A percentile compares a stretch with the other conserved stretches of the same genome.
Conservation (phyloP, 805 yeast genomes). For the Starmerella gropengiesseri region DNA sequence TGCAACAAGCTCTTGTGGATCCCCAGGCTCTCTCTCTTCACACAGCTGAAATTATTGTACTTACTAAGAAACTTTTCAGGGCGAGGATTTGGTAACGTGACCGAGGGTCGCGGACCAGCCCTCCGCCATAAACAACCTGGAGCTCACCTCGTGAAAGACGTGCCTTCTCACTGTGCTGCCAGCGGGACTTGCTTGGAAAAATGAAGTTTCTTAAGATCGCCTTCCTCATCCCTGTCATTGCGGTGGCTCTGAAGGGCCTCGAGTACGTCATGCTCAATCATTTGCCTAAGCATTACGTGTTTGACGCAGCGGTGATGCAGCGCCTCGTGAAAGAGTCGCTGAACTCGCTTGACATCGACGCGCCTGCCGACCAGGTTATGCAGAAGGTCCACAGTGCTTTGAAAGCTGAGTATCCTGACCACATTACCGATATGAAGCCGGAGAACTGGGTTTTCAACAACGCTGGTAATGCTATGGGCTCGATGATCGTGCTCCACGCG, state of each 20-base stretch:
- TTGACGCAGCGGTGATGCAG: slow-evolving; percentile 56
- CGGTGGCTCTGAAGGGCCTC: slow-evolving; percentile 19
- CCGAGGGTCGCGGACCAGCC: no score
- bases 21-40: neutral
- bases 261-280: slow-evolving; percentile 21
- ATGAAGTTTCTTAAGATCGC: slow-evolving; percentile 14
- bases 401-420: slow-evolving; percentile 56
- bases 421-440: slow-evolving; percentile 57
- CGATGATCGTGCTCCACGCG: slow-evolving; percentile 90
- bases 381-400: slow-evolving; percentile 38
- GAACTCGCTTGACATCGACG: slow-evolving; percentile 41
- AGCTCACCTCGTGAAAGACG: no score
- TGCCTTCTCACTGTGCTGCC: no score
- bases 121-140: no score
- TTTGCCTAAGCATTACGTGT: slow-evolving; percentile 61
- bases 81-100: neutral
- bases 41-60: neutral
- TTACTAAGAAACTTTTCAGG: slow-evolving; percentile 3
- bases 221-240: slow-evolving; percentile 17
- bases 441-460: slow-evolving; percentile 94
- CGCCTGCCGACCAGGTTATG: slow-evolving; percentile 22
- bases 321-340: slow-evolving; percentile 46
- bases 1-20: neutral
- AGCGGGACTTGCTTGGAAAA: no score
- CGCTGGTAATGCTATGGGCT: slow-evolving; percentile 96